These are phyloP conservation scores for Ceratocystis colombiana DNA, from an alignment of 2,329 filamentous ascomycete genomes.

Conservation along the genomic window DNA sequence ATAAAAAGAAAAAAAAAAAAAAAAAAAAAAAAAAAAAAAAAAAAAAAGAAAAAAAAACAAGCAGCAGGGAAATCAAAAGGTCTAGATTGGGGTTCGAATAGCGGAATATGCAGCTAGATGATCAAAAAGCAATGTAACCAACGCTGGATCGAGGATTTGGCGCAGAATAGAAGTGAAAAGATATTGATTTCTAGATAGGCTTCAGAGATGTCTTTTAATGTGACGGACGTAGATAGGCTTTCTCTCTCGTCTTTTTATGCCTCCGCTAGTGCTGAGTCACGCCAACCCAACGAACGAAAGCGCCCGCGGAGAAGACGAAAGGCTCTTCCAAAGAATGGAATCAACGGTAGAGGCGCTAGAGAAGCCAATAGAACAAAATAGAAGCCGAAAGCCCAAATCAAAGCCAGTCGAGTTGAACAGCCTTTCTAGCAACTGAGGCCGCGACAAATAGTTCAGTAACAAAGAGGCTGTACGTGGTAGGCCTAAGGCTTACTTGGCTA, in stretches of 20 bases:
- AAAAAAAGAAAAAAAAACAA: not conserved
- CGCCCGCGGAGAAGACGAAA: not conserved
- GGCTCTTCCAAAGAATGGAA: conserved; percentile 1
- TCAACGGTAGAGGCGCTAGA: too few species aligned
- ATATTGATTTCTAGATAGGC: not conserved
- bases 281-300: conserved; percentile 1
- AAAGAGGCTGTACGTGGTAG: not conserved
- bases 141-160: not conserved
- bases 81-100: conserved; percentile 10
- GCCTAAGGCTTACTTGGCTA: not conserved
- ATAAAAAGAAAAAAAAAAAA: not conserved
- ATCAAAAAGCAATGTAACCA: not conserved
- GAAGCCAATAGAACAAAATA: not conserved
- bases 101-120: conserved; percentile 10
- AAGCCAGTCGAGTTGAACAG: not conserved
- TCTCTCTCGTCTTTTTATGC: not conserved
- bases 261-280: not conserved
- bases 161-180: not conserved
- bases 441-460: not conserved
- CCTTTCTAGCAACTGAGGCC: not conserved
- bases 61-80: not conserved
- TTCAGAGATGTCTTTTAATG: not conserved
- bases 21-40: not conserved
- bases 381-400: not conserved
- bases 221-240: not conserved